Base-by-base conservation (phyloP, 176 grass and related monocot genomes). In the Canna indica region DNA sequence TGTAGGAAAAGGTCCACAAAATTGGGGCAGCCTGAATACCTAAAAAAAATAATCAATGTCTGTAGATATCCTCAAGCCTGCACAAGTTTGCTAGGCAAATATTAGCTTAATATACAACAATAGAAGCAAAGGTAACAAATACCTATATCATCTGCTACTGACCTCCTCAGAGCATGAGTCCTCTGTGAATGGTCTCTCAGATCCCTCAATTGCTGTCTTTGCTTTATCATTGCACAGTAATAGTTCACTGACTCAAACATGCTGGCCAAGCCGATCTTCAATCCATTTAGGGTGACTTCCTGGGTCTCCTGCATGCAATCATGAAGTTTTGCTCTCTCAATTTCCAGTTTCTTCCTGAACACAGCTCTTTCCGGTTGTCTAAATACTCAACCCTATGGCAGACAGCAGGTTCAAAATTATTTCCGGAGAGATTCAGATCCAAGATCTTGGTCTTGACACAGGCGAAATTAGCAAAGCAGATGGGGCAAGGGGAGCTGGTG, bases 181-280 rank as follows among this genome's bases (percentile, higher is more conserved):
- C 57, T 75, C 73, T 2, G 85, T 48, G 0, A 73, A 63, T 53
- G 35, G 72, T 31, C 81, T 85, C 58, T 84, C 79, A 2, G 16
- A 44, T 25, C 75, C 38, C n/a, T 70, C 80, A 25, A 74, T 81
- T 32, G 65, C 34, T 45, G 71, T 74, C 54, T 74, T 83, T 44
- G 70, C 30, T 67, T 78, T 69, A 2, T 72, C 46, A 22, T 62
- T 79, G 12, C 72, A 67, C 0, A 57, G 59, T 4, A 97, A 59
- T 7, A 97, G 83, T 47, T 81, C 86, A 29, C 92, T 77, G 93
- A 92, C 64, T 97, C 93, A 4, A 96, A 96, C 30, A 87, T 87
- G 31, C 86, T 54, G 10, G 88, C 89, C 1, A 97, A 76, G 47
- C 88, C 93, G 9, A 97, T 97, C 79, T 97, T 97, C 69, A 97